A percentile compares a stretch with the other conserved stretches of the same genome.
These are phyloP conservation scores for Bromus sterilis DNA, from an alignment of 176 grass and related monocot species.

Conservation along the genomic window DNA sequence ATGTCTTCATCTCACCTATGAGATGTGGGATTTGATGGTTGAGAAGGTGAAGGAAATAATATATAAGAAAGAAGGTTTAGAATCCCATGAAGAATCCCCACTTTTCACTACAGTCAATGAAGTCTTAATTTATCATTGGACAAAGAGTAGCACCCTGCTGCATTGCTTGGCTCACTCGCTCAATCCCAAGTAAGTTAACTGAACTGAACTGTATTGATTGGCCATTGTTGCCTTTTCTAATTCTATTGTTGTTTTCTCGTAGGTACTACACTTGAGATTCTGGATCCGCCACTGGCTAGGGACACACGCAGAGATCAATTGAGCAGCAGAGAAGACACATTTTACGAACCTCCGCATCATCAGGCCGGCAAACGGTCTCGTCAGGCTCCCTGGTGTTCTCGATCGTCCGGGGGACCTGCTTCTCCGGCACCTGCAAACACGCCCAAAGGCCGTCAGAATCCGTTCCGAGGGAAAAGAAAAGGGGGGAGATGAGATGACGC, in stretches of 20 bases:
- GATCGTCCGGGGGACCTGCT: conserved; percentile 63
- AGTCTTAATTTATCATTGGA: no score
- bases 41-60: neutral
- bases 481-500: neutral
- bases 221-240: no score
- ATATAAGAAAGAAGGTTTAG: no score
- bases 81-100: no score
- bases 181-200: no score
- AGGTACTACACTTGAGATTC: no score
- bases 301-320: neutral
- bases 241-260: no score
- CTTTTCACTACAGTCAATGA: no score
- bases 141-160: no score
- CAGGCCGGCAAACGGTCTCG: conserved; percentile 68
- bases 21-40: neutral
- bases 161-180: no score
- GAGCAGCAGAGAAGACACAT: neutral
- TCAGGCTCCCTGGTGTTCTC: conserved; percentile 89
- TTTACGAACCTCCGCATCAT: conserved; percentile 69
- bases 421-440: conserved; percentile 56
- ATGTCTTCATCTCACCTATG: neutral
- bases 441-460: neutral
- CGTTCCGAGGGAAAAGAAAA: neutral
- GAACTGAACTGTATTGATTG: no score
- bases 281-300: no score